Percentiles rank a stretch among this genome's conserved stretches.
These are phyloP conservation scores for Globisporangium alternatum DNA, from an alignment of 352 stramenopile species.

Conservation along the genomic window DNA sequence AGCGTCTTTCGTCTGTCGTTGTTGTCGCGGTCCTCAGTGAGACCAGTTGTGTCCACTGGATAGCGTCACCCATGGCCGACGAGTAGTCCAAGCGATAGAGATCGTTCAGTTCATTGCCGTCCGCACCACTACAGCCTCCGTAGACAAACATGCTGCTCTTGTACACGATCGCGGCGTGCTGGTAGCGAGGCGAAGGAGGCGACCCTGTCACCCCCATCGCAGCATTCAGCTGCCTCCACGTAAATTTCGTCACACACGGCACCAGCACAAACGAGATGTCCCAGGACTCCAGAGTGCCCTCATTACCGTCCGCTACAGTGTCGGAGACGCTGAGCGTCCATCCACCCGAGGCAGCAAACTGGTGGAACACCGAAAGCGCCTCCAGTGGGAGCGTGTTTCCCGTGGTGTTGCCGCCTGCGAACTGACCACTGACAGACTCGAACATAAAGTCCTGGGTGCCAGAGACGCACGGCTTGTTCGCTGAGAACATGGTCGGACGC, in stretches of 20 bases:
- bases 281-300: conserved; percentile 48
- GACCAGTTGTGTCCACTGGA: conserved; percentile 45
- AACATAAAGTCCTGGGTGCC: conserved; percentile 36
- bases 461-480: conserved; percentile 20
- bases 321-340: conserved; percentile 63
- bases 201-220: conserved; percentile 23
- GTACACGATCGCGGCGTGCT: conserved; percentile 58
- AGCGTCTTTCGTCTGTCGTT: conserved; percentile 18
- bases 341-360: conserved; percentile 44
- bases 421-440: conserved; percentile 16
- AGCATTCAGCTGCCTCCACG: conserved; percentile 46
- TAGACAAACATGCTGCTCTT: conserved; percentile 71
- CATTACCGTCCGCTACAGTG: conserved; percentile 32
- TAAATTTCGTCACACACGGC: conserved; percentile 53
- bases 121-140: conserved; percentile 36
- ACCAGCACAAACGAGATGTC: conserved; percentile 48
- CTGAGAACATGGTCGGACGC: conserved; percentile 36
- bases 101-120: conserved; percentile 38
- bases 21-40: conserved; percentile 13
- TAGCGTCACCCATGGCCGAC: conserved; percentile 14
- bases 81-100: conserved; percentile 67
- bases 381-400: conserved; percentile 27
- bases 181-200: conserved; percentile 43
- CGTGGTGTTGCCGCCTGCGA: background rate
- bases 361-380: conserved; percentile 51